These are phyloP conservation scores for Aspergillus fumigatiaffinis DNA, from an alignment of 2,329 filamentous ascomycete genomes.

Conservation along the genomic window DNA sequence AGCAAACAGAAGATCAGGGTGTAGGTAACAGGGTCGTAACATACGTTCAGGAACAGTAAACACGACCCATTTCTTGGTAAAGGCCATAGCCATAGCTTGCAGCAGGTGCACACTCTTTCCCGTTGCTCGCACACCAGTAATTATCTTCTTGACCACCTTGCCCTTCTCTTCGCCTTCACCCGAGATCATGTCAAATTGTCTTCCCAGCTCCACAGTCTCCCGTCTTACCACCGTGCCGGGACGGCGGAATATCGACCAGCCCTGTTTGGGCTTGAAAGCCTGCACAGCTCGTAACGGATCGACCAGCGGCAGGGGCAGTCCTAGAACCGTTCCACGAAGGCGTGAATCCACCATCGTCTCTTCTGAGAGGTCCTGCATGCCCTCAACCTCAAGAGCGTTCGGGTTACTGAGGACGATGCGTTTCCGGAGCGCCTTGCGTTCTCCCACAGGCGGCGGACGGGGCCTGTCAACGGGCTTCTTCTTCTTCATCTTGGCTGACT, in stretches of 20 bases:
- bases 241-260: slow-evolving; percentile 78
- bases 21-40: slow-evolving; percentile 16
- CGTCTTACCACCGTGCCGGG: slow-evolving; percentile 74
- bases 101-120: slow-evolving; percentile 86
- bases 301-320: slow-evolving; percentile 64
- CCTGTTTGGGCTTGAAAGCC: slow-evolving; percentile 86
- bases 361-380: slow-evolving; percentile 58
- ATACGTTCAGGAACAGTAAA: slow-evolving; percentile 85
- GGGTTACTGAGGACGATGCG: slow-evolving; percentile 89
- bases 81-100: slow-evolving; percentile 77
- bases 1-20: slow-evolving; percentile 6
- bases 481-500: slow-evolving; percentile 44
- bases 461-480: slow-evolving; percentile 39
- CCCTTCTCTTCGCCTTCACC: slow-evolving; percentile 36
- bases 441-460: slow-evolving; percentile 65
- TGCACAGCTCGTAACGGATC: slow-evolving; percentile 79
- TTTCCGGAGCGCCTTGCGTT: slow-evolving; percentile 83
- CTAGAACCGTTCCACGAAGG: slow-evolving; percentile 63
- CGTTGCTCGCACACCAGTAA: slow-evolving; percentile 68
- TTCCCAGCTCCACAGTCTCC: slow-evolving; percentile 71
- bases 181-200: slow-evolving; percentile 56
- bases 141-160: slow-evolving; percentile 52
- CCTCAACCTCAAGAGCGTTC: slow-evolving; percentile 76
- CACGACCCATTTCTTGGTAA: slow-evolving; percentile 82
- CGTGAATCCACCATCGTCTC: slow-evolving; percentile 53